Percentiles rank a stretch among this genome's conserved stretches.
Evolutionary conservation across 371 early-diverging fungal species (phyloP).

Genomic region (Sporodiniella umbellata): DNA sequence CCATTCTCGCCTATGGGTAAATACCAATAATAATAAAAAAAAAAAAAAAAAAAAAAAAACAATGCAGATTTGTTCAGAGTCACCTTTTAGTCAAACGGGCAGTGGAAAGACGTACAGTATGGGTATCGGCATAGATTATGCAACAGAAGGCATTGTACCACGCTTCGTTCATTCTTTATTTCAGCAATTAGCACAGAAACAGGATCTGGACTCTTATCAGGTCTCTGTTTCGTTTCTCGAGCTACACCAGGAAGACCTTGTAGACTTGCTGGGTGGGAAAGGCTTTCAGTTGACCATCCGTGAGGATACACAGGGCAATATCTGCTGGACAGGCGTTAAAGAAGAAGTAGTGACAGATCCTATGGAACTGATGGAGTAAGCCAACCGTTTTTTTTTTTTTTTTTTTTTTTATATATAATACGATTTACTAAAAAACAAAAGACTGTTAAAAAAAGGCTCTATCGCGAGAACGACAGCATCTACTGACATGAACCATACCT

Average conservation of each 20-base stretch:
- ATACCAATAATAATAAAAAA: too few species aligned
- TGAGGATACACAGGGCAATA: constrained; percentile 88
- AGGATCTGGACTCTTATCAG: constrained; percentile 48
- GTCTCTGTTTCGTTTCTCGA: constrained; percentile 81
- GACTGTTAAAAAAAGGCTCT: constrained; percentile 67
- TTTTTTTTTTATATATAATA: neutral
- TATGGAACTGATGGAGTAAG: constrained; percentile 67
- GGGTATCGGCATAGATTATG: constrained; percentile 46
- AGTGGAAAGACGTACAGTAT: constrained; percentile 58
- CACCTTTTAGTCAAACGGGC: constrained; percentile 40
- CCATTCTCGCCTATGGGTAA: constrained; percentile 94
- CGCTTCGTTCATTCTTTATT: constrained; percentile 76
- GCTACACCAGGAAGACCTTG: constrained; percentile 94
- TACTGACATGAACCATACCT: constrained; percentile 94
- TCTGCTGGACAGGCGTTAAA: constrained; percentile 82
- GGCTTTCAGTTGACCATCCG: constrained; percentile 57
- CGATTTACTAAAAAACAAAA: neutral
- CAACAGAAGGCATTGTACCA: constrained; percentile 78
- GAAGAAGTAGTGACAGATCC: constrained; percentile 73
- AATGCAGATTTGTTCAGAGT: too few species aligned
- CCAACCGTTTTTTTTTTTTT: too few species aligned
- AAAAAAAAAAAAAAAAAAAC: constrained; percentile 58
- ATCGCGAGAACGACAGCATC: constrained; percentile 87
- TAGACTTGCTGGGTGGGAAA: constrained; percentile 68
- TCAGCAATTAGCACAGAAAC: constrained; percentile 27